Percentiles rank a stretch among this genome's conserved stretches.
Conservation (phyloP, 148 eudicot species). For the Arctostaphylos glauca region DNA sequence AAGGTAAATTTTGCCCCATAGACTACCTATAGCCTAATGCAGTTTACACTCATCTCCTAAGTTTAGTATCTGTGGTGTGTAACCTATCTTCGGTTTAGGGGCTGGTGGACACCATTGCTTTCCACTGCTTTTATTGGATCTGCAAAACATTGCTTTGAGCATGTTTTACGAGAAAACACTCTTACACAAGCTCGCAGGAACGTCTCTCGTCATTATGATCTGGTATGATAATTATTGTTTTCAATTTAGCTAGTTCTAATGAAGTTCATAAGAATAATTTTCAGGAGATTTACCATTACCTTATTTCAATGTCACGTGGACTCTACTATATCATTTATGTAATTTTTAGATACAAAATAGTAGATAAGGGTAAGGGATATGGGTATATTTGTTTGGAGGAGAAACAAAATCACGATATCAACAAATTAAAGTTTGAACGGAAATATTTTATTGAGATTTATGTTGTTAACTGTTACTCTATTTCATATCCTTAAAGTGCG, state of each 20-base stretch:
- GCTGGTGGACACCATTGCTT: conserved; percentile 95
- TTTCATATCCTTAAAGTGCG: too few relatives aligned
- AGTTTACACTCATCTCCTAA: background rate
- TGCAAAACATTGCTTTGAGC: conserved; percentile 72
- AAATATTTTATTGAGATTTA: too few relatives aligned
- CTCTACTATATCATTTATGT: background rate
- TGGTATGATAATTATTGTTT: conserved; percentile 42
- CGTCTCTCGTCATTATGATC: conserved; percentile 90
- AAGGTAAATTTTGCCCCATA: conserved; percentile 36
- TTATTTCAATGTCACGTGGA: background rate
- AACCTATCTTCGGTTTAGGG: conserved; percentile 39
- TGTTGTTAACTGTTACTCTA: too few relatives aligned
- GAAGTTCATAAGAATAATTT: background rate
- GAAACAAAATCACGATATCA: background rate
- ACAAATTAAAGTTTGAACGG: background rate
- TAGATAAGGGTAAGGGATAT: background rate
- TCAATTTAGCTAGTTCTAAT: background rate
- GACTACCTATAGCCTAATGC: background rate
- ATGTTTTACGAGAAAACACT: conserved; percentile 66
- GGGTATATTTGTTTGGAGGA: background rate
- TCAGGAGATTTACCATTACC: background rate
- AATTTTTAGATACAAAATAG: background rate
- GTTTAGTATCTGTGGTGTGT: background rate
- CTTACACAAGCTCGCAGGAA: conserved; percentile 86
- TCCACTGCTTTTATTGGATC: conserved; percentile 75